phyloP scores from a whole-genome alignment of 306 rosid species.

The Sphenostylis stenocarpa region DNA sequence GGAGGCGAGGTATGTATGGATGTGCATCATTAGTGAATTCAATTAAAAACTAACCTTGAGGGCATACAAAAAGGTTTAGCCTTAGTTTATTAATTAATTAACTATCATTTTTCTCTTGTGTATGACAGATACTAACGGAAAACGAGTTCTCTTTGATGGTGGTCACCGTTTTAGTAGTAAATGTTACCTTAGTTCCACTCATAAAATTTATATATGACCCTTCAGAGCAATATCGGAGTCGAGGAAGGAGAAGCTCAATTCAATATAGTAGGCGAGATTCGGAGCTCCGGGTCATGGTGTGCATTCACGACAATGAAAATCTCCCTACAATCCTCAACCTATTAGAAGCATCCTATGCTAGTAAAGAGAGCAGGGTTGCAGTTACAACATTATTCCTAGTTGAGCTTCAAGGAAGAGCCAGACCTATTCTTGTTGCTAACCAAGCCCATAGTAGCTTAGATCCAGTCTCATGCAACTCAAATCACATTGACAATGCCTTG shows the following conservation, averaged over 20 bases:
- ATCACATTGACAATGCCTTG: constrained; percentile 51
- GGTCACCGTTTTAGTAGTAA: constrained; percentile 32
- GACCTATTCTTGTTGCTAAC: constrained; percentile 61
- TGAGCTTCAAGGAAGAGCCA: constrained; percentile 55
- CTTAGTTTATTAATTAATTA: background rate
- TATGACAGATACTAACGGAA: constrained; percentile 46
- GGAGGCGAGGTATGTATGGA: constrained; percentile 38
- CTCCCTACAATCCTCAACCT: constrained; percentile 54
- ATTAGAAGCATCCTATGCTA: constrained; percentile 63
- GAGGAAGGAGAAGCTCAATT: constrained; percentile 45
- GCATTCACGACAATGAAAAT: constrained; percentile 48
- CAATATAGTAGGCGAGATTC: constrained; percentile 48
- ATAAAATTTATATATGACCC: constrained; percentile 48
- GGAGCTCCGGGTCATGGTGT: constrained; percentile 54
- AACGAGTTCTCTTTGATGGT: constrained; percentile 51
- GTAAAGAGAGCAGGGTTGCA: constrained; percentile 42
- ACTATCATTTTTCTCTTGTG: background rate
- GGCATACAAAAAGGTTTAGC: background rate
- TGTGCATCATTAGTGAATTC: background rate
- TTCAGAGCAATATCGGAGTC: constrained; percentile 38
- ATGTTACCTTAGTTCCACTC: constrained; percentile 56
- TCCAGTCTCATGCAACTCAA: constrained; percentile 21
- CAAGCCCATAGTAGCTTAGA: background rate
- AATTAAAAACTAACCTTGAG: background rate
- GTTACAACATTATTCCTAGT: constrained; percentile 51